Evolutionary conservation across 1,284 basidiomycete genomes (phyloP).

Genomic region (Irpex rosettiformis): DNA sequence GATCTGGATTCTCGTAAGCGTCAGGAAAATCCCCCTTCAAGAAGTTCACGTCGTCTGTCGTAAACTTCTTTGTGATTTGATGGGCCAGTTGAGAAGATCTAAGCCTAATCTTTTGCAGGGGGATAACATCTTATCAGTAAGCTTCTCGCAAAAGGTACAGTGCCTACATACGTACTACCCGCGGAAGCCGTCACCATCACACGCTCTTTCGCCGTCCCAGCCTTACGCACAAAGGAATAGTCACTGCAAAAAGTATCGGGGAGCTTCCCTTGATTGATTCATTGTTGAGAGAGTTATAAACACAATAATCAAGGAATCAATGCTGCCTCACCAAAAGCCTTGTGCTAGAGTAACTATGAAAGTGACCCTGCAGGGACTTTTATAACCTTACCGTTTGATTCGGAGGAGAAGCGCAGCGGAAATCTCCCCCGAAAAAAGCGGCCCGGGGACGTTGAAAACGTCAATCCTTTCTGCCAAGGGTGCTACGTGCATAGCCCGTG

Average conservation of each 20-base stretch:
- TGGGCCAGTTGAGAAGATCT: neutral
- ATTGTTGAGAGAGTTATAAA: neutral
- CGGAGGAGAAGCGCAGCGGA: neutral
- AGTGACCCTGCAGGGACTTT: neutral
- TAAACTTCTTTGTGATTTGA: neutral
- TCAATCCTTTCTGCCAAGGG: too few relatives aligned
- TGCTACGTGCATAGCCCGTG: too few relatives aligned
- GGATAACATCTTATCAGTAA: neutral
- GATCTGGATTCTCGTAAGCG: neutral
- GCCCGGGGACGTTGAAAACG: neutral
- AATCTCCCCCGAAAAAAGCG: neutral
- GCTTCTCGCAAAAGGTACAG: neutral
- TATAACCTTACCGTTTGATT: neutral
- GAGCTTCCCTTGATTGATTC: neutral
- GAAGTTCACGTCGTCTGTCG: neutral
- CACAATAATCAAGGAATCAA: neutral
- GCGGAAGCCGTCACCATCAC: neutral
- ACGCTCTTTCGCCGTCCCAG: neutral
- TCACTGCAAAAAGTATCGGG: neutral
- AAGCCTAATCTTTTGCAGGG: neutral
- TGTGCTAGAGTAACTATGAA: neutral
- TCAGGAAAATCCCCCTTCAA: neutral
- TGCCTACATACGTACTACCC: neutral
- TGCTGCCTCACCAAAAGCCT: neutral
- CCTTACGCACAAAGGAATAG: neutral